phyloP scores from a whole-genome alignment of 2,329 filamentous ascomycete genomes.

The Mycosphaerella sp. region DNA sequence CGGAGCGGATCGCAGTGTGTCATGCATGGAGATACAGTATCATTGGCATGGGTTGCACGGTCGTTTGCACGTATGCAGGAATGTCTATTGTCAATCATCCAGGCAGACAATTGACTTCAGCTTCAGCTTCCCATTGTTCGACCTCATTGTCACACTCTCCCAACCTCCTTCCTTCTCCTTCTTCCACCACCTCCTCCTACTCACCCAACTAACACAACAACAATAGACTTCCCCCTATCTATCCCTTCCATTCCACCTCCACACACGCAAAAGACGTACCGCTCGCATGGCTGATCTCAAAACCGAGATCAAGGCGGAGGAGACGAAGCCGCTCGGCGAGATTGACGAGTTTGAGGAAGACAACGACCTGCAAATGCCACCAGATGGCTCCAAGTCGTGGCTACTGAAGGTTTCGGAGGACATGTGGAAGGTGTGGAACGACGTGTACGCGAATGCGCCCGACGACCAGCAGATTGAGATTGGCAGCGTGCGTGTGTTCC shows the following conservation, averaged over 20 bases:
- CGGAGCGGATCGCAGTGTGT: too few relatives aligned
- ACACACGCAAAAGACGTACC: background rate
- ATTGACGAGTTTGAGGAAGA: constrained; percentile 33
- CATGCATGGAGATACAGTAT: too few relatives aligned
- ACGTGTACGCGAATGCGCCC: constrained; percentile 63
- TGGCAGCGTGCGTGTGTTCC: constrained; percentile 55
- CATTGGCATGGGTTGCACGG: too few relatives aligned
- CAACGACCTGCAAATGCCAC: constrained; percentile 29
- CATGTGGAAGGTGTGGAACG: constrained; percentile 72
- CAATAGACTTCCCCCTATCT: background rate
- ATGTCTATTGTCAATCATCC: too few relatives aligned
- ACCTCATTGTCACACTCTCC: too few relatives aligned
- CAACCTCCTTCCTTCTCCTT: too few relatives aligned
- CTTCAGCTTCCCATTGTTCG: too few relatives aligned
- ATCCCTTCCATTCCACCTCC: background rate
- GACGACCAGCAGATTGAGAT: constrained; percentile 58
- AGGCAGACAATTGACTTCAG: too few relatives aligned
- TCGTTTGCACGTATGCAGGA: too few relatives aligned
- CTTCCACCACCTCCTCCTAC: too few relatives aligned
- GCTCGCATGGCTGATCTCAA: constrained; percentile 19
- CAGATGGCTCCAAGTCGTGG: constrained; percentile 42
- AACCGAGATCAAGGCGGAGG: constrained; percentile 22
- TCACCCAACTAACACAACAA: too few relatives aligned
- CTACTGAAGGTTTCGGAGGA: constrained; percentile 72
- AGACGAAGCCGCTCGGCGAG: constrained; percentile 23